Base-by-base conservation (phyloP, 331 rosid genomes). In the Dryas integrifolia region DNA sequence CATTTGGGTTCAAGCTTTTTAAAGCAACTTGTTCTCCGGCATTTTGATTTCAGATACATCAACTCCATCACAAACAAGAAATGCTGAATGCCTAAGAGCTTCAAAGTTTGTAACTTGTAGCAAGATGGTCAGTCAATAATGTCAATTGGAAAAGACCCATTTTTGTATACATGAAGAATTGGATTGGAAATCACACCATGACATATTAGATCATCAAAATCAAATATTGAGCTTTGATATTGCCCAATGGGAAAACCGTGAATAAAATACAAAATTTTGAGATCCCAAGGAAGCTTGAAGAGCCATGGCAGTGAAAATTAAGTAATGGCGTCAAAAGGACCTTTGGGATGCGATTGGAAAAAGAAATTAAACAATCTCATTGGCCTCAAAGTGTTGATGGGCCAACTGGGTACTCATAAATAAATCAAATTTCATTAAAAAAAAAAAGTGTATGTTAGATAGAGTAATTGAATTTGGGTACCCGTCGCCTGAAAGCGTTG, bases 401-500 rank as follows among this genome's bases (percentile, higher is more conserved):
- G 35, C 35, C 35, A 30, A 8, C 12, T 15, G 70, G 14, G 9
- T 50, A 60, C 44, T 35, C 0, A 50, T 6, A 43, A 9, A 46
- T 15, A 11, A 0, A 68, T 15, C 10, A 45, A 40, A 63, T 64
- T 64, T 11, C 62, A 26, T 16, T 6, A 70, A 46, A 26, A 24
- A 39, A 47, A 43, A 10, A 4, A 70, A 38, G 7, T 13, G 18
- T 2, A 69, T 61, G 5, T 16, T 7, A 49, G 6, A 14, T 40
- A 3, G 18, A 41, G 0, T 9, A 38, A 59, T 40, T 24, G 61
- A 74, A 80, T 16, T 16, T 48, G 67, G 8, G 39, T 77, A 91
- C 98, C 92, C 98, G 85, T 84, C 98, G 93, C 70, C 96, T 67
- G 92, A 95, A 95, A 72, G 98, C 81, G 80, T 81, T 91, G 88